Base-by-base conservation (phyloP, 179 eudicot genomes). In the Gypsophila paniculata region DNA sequence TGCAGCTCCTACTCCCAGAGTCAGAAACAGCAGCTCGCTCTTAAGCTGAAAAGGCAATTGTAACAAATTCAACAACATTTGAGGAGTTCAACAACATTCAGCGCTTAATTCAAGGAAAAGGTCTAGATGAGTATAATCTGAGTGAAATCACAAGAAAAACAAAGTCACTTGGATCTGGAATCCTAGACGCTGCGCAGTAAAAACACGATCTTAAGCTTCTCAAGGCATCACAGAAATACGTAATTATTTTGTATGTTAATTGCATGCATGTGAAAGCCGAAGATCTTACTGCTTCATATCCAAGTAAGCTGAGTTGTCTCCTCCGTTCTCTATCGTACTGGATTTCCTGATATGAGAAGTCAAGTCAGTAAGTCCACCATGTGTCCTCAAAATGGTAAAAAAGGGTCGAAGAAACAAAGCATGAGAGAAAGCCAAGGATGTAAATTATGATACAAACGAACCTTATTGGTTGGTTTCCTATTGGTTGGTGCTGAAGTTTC, bases 231-330 rank as follows among this genome's bases (percentile, higher is more conserved):
- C 12, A 65, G 67, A 32, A 25, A 52, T 61, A 68, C 70, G 19
- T 5, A 42, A 68, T 34, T n/a, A 61, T 25, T 69, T 46, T 46
- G 19, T 29, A 21, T 36, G 11, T 53, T 21, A 51, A 54, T 18
- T 26, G 39, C 61, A 44, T 12, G 67, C 25, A 57, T 36, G 53
- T 26, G n/a, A 42, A 55, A 74, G 78, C 17, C 60, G 71, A 71
- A 74, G 61, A 62, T 65, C 96, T 82, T 89, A 93, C 98, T 76
- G 97, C 98, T 83, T 89, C 97, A 78, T 93, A 93, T 77, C 74
- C 75, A 54, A 93, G 97, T 46, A 88, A 72, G 80, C 86, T 84
- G 84, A 93, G 85, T 59, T 78, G 86, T 82, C 81, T 89, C 74
- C 90, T 85, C 78, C 82, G 88, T 66, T 91, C 90, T 57, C 93